These are phyloP conservation scores for Claviceps sp. DNA, from an alignment of 2,329 filamentous ascomycete genomes.

Conservation along the genomic window DNA sequence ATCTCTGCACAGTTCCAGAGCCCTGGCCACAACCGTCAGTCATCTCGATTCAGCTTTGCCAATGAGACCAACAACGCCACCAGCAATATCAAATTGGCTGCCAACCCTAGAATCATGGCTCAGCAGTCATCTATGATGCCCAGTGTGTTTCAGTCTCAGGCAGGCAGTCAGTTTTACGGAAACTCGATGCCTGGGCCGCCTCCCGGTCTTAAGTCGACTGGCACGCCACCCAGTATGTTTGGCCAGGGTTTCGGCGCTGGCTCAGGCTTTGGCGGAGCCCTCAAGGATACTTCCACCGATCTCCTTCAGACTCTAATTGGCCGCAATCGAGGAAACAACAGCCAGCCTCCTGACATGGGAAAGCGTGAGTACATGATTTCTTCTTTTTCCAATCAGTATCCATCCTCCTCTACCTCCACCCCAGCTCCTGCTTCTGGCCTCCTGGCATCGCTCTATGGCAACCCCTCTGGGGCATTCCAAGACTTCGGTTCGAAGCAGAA, in stretches of 20 bases:
- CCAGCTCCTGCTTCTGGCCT: conserved; percentile 82
- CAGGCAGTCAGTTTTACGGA: conserved; percentile 62
- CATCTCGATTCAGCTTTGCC: conserved; percentile 77
- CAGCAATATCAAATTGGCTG: conserved; percentile 59
- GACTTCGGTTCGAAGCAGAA: conserved; percentile 94
- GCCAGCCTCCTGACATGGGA: conserved; percentile 68
- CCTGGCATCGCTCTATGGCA: conserved; percentile 82
- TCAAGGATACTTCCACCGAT: conserved; percentile 53
- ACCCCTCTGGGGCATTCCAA: conserved; percentile 75
- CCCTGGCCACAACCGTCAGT: conserved; percentile 64
- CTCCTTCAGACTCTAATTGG: conserved; percentile 74
- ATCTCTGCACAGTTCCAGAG: conserved; percentile 43
- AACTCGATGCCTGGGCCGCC: conserved; percentile 84
- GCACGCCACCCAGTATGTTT: conserved; percentile 91
- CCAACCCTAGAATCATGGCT: conserved; percentile 67
- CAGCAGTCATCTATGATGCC: conserved; percentile 85
- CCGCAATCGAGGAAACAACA: conserved; percentile 50
- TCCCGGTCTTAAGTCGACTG: conserved; percentile 87
- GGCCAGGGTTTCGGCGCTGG: conserved; percentile 69
- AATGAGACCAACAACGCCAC: conserved; percentile 48
- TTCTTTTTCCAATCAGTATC: conserved; percentile 81
- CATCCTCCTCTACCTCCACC: conserved; percentile 66
- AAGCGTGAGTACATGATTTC: conserved; percentile 99
- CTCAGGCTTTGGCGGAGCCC: conserved; percentile 50
- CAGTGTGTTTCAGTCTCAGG: conserved; percentile 43